A percentile compares a stretch with the other conserved stretches of the same genome.
Conservation (phyloP, 192 early-diverging fungal genomes). For the Coemansia sp. region DNA sequence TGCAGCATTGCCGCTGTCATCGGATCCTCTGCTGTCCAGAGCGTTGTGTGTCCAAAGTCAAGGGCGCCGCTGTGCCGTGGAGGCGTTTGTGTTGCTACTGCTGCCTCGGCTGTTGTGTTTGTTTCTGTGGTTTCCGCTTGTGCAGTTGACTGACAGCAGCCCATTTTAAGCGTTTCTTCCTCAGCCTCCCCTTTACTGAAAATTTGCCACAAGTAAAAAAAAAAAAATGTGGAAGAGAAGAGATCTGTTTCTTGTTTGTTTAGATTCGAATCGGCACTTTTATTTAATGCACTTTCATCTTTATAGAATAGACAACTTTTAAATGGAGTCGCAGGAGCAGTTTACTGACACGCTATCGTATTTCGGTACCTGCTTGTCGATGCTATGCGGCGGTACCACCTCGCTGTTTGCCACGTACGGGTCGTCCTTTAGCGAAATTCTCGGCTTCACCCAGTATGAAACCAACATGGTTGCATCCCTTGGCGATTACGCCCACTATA, state of each 20-base stretch:
- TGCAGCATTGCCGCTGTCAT: constrained; percentile 32
- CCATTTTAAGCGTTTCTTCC: background rate
- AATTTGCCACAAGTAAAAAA: background rate
- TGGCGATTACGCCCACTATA: constrained; percentile 67
- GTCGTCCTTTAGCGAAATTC: constrained; percentile 48
- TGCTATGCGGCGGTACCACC: constrained; percentile 60
- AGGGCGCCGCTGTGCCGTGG: constrained; percentile 5
- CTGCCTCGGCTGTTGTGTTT: background rate
- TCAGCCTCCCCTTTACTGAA: background rate
- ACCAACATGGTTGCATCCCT: constrained; percentile 61
- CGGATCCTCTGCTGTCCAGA: constrained; percentile 16
- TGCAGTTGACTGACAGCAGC: constrained; percentile 9
- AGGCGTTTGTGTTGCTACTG: background rate
- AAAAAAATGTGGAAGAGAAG: background rate
- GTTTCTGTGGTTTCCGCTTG: background rate
- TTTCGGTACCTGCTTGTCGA: constrained; percentile 42
- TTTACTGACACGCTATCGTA: constrained; percentile 50
- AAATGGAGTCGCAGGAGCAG: constrained; percentile 37
- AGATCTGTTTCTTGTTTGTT: too few species aligned
- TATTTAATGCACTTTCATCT: too few species aligned
- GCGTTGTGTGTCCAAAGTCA: constrained; percentile 22
- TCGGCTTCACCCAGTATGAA: constrained; percentile 60
- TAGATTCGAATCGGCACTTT: too few species aligned
- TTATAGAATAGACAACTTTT: too few species aligned
- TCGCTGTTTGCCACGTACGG: constrained; percentile 68